Base-by-base conservation (phyloP, 2,329 filamentous ascomycete species). In the Leptographium lundbergii region DNA sequence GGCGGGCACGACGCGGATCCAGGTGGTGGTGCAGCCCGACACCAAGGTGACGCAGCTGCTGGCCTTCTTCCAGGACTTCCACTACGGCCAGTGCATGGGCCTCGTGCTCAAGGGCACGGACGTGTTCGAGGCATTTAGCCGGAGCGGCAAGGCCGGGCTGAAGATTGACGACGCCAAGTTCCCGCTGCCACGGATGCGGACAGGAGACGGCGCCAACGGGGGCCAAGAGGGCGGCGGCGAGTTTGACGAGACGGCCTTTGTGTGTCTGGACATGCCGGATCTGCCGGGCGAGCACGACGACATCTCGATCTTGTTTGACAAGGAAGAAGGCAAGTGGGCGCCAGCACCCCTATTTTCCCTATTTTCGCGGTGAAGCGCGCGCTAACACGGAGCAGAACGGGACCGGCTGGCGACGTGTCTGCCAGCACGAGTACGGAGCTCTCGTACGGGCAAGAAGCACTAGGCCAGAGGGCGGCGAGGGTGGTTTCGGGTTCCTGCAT, bases 241-340 rank as follows among this genome's bases (percentile, higher is more conserved):
- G n/a, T 57, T 22, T 32, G 77, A 77, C 61, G 76, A 75, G 61
- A 77, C 82, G 54, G 81, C 84, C 29, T 96, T 92, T 73, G 80
- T 95, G 47, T 94, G 89, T 69, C 73, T 96, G 60, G 91, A 96
- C 71, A 82, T 91, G 70, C 86, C 91, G 22, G 91, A 96, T 66
- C 88, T 95, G 70, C 89, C 91, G 1, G 89, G 89, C 56, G 91
- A 96, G 73, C 90, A 96, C 72, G 91, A 96, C 70, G 91, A 96
- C 73, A 89, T 96, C 65, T 81, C 86, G 13, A 85, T 96, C 67
- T 73, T 86, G 61, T 96, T 96, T 75, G 90, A 95, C 63, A 85
- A 79, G 53, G 87, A 89, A 69, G 76, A 80, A 67, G 87, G 88
- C 91, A 72, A 76, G 86, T 78, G 13, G 36, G 9, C 36, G 36